phyloP scores from a whole-genome alignment of 352 stramenopile genomes.

The Thalassiosira exigua region DNA sequence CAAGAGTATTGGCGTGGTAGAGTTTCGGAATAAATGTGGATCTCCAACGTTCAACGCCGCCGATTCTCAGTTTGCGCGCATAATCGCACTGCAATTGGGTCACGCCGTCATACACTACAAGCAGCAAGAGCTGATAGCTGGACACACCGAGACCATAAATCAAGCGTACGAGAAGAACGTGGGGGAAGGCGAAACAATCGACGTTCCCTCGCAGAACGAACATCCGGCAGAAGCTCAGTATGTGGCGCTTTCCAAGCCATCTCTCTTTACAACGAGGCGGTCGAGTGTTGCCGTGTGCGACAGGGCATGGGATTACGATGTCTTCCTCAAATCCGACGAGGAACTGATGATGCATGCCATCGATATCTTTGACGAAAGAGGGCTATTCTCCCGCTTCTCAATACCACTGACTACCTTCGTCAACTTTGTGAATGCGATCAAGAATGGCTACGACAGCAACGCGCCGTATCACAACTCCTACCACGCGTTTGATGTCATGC shows the following conservation, averaged over 20 bases:
- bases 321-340: constrained; percentile 56
- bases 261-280: constrained; percentile 37
- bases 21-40: constrained; percentile 61
- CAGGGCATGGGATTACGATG: constrained; percentile 59
- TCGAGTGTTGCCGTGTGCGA: constrained; percentile 44
- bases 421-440: constrained; percentile 69
- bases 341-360: constrained; percentile 60
- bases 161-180: constrained; percentile 67
- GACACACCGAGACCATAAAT: constrained; percentile 56
- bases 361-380: constrained; percentile 61
- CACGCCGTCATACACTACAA: constrained; percentile 56
- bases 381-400: constrained; percentile 55
- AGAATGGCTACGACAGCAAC: constrained; percentile 55
- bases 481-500: constrained; percentile 84
- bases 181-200: constrained; percentile 60
- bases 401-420: constrained; percentile 64
- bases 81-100: constrained; percentile 62
- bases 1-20: constrained; percentile 60
- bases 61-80: constrained; percentile 57
- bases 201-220: constrained; percentile 39
- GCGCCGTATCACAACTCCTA: constrained; percentile 84
- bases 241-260: constrained; percentile 24
- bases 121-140: constrained; percentile 61
- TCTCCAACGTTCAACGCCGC: constrained; percentile 31
- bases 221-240: constrained; percentile 9